Evolutionary conservation across 2,329 filamentous ascomycete genomes (phyloP).

Genomic region (Bipolaris sorokiniana): DNA sequence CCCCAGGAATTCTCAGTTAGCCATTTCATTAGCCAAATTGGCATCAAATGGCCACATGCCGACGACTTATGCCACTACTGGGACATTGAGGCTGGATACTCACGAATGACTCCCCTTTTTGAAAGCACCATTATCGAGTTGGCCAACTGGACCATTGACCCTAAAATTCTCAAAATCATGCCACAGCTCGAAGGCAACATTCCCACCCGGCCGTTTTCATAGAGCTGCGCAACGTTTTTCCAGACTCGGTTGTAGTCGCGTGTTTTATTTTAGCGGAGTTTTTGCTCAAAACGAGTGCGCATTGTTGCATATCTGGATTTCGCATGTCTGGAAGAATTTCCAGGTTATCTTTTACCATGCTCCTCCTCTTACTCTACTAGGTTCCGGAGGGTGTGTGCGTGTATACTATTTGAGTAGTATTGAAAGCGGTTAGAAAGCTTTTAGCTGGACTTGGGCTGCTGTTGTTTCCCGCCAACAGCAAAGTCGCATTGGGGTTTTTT

Average conservation of each 20-base stretch:
- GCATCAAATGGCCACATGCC: constrained; percentile 43
- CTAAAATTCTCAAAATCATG: constrained; percentile 43
- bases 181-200: constrained; percentile 43
- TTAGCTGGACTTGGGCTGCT: too few relatives aligned
- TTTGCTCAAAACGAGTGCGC: too few relatives aligned
- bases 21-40: constrained; percentile 38
- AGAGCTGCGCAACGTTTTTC: background rate
- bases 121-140: constrained; percentile 42
- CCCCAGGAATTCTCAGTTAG: constrained; percentile 38
- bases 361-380: too few relatives aligned
- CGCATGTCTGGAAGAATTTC: too few relatives aligned
- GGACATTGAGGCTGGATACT: constrained; percentile 45
- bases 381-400: too few relatives aligned
- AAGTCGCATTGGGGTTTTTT: too few relatives aligned
- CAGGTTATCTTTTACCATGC: background rate
- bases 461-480: too few relatives aligned
- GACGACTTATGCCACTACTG: constrained; percentile 48
- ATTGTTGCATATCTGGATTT: too few relatives aligned
- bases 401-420: too few relatives aligned
- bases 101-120: constrained; percentile 43
- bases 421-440: too few relatives aligned
- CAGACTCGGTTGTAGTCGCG: background rate
- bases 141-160: constrained; percentile 43
- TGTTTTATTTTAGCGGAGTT: constrained; percentile 9
- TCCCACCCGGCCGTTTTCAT: constrained; percentile 28